Evolutionary conservation across 2,329 filamentous ascomycete genomes (phyloP), one percentile per base, ranked within the genome.

Genomic region (Aureobasidium lini): DNA sequence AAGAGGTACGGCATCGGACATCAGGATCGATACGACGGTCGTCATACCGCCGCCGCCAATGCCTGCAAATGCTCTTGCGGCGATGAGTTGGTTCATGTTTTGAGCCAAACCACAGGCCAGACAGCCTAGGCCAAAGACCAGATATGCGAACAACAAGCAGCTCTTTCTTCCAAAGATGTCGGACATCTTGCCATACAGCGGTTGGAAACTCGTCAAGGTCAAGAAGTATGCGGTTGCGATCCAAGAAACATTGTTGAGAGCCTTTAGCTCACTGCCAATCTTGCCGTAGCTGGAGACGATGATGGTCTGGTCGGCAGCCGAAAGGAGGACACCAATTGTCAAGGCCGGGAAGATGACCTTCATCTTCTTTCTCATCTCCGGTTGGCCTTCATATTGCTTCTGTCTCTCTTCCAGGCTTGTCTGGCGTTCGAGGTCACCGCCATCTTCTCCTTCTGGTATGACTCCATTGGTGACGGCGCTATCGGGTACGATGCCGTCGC

Each of bases 271-370:
- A 60, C 81, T 89, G 10, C 88, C 88, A 66, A 93, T 92, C 63
- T 81, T 84, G 52, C 86, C 87, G 70, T 91, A 91, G n/a, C 81
- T 85, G n/a, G 84, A 84, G 50, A 92, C 83, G 32, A 89, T 85
- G 57, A 92, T 83, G 0, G 89, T 89, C 70, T 91, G 87, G 68
- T 93, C 89, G 53, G 86, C 79, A 4, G 88, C 86, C 18, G 85
- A 81, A 7, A 93, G 77, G 68, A 89, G 89, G 42, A 91, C 62
- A n/a, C 84, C 84, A 57, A 86, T 79, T 8, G 79, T 81, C 48
- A 87, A 72, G 1, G 84, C 83, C 2, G 84, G 84, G 36, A 86
- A 71, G 58, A 87, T 81, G 64, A 57, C 34, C 13, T 57, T 56
- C 68, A 85, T 70, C 49, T 72, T 72, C 64, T 74, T 75, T 60